phyloP scores from a whole-genome alignment of 306 rosid genomes.

The Spatholobus suberectus region DNA sequence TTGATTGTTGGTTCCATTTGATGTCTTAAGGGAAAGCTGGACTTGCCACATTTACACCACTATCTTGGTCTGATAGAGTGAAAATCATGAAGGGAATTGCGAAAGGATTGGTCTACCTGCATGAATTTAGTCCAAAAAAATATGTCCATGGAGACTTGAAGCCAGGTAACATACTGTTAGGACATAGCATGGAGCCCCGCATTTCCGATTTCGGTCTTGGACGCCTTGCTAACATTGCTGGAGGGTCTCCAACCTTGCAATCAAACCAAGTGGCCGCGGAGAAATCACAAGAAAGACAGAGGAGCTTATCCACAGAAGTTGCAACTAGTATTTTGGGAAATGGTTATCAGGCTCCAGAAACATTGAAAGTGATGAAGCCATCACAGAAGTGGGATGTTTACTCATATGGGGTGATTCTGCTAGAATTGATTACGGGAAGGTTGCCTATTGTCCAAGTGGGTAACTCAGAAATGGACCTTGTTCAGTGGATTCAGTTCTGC shows the following conservation, averaged over 20 bases:
- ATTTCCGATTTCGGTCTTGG: slow-evolving; percentile 82
- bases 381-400: slow-evolving; percentile 87
- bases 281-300: slow-evolving; percentile 57
- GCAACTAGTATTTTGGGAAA: slow-evolving; percentile 50
- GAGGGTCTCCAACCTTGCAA: slow-evolving; percentile 69
- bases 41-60: slow-evolving; percentile 51
- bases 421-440: slow-evolving; percentile 73
- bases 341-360: slow-evolving; percentile 79
- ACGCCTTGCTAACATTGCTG: slow-evolving; percentile 82
- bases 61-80: slow-evolving; percentile 66
- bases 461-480: slow-evolving; percentile 75
- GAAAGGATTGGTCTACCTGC: slow-evolving; percentile 72
- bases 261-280: slow-evolving; percentile 52
- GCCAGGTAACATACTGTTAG: slow-evolving; percentile 70
- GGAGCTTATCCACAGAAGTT: slow-evolving; percentile 52
- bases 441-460: slow-evolving; percentile 67
- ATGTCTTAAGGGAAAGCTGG: slow-evolving; percentile 64
- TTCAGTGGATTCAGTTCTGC: slow-evolving; percentile 77
- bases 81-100: slow-evolving; percentile 74
- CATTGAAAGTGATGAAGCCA: slow-evolving; percentile 70
- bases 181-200: slow-evolving; percentile 63
- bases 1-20: slow-evolving; percentile 34
- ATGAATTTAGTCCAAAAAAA: slow-evolving; percentile 80
- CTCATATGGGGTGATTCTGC: slow-evolving; percentile 73
- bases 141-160: slow-evolving; percentile 82